Percentiles rank a stretch among this genome's conserved stretches.
Conservation (phyloP, 78 protist genomes). For the Chrysochromulina tobinii region DNA sequence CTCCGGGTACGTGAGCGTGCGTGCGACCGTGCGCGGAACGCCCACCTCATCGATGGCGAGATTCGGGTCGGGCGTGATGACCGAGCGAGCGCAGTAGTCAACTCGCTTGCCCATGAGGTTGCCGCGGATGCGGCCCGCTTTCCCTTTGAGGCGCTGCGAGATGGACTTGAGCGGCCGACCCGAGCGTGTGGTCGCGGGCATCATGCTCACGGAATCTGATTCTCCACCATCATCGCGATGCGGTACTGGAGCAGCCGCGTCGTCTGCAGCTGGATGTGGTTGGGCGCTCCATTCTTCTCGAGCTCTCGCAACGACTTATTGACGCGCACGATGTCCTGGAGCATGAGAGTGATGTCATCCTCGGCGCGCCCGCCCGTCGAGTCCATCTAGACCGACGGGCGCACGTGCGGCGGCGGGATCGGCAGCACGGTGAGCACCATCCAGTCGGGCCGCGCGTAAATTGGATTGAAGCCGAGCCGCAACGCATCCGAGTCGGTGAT, state of each 20-base stretch:
- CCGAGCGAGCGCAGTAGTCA: constrained; percentile 99
- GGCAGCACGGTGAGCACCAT: constrained; percentile 92
- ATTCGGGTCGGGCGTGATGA: constrained; percentile 97
- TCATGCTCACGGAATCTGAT: constrained; percentile 89
- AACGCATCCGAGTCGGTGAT: constrained; percentile 56
- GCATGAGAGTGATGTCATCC: constrained; percentile 87
- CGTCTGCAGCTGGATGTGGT: background rate
- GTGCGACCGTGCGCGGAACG: constrained; percentile 97
- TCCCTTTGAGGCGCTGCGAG: constrained; percentile 96
- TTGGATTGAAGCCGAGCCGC: constrained; percentile 87
- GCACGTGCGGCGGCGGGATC: constrained; percentile 98
- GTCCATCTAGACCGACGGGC: constrained; percentile 91
- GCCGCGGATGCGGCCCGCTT: constrained; percentile 98
- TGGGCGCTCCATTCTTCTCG: constrained; percentile 60
- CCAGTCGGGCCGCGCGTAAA: constrained; percentile 93
- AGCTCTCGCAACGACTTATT: constrained; percentile 68
- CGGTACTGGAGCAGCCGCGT: constrained; percentile 72
- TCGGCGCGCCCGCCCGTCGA: constrained; percentile 20
- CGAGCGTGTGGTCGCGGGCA: constrained; percentile 66
- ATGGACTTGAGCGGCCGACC: constrained; percentile 97
- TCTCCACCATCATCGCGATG: constrained; percentile 90
- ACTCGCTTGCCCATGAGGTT: constrained; percentile 99
- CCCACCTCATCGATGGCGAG: constrained; percentile 95
- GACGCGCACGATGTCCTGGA: constrained; percentile 80
- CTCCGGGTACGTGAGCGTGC: constrained; percentile 96